Base-by-base conservation (phyloP, 2,329 filamentous ascomycete genomes). In the Penicillium occitanis region DNA sequence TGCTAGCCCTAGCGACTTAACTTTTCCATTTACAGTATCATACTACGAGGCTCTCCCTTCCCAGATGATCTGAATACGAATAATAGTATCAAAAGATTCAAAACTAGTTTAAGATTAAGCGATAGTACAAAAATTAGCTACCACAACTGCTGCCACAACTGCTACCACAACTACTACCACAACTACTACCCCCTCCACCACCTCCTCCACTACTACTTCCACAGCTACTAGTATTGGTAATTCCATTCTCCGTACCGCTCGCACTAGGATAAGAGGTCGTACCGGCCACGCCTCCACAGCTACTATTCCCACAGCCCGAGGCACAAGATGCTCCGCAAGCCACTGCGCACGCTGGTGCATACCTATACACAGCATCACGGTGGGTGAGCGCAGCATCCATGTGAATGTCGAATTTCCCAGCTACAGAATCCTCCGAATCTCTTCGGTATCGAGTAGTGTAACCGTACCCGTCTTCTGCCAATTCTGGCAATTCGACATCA, bases 201-300 rank as follows among this genome's bases (percentile, higher is more conserved):
- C 51, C 51, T 22, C 51, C 51, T 22, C 51, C 51, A 37, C 51
- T 19, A 57, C 30, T 37, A 22, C 51, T 57, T n/a, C 51, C 51
- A 57, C 30, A 22, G 11, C 10, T 35, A 35, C n/a, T 55, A 57
- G 17, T 57, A 55, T 33, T 33, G 10, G n/a, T 22, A 57, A 14
- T 11, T 7, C 51, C 51, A 57, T 35, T 7, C 14, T 33, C 5
- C 7, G 51, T 37, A 55, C 51, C n/a, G 35, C 51, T 19, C 30
- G 28, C 14, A 19, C 28, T 13, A 37, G 51, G 51, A 37, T 57
- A 57, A 14, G 53, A 22, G n/a, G n/a, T 22, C 33, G n/a, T 13
- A 37, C 30, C 6, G 5, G 19, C 53, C 10, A 25, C 33, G 5
- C 53, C 53, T 40, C 53, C 53, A 14, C 53, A 57, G 19, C 53